A percentile compares a stretch with the other conserved stretches of the same genome.
phyloP scores from a whole-genome alignment of 176 grass and related monocot genomes.

The Avena sativa region DNA sequence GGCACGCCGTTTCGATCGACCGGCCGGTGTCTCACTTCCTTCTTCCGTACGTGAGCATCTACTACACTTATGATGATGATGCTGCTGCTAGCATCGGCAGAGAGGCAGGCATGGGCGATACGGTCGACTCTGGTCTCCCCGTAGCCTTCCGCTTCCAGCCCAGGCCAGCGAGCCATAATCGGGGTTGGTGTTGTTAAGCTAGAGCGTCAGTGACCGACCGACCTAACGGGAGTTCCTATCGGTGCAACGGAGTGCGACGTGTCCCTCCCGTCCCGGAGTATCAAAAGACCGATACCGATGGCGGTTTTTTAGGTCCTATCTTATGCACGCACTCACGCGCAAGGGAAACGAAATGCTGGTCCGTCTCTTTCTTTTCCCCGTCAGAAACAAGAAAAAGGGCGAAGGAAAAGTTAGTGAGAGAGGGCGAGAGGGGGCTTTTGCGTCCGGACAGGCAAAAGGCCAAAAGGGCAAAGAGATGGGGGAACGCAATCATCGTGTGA shows the following conservation, averaged over 20 bases:
- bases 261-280: too few species aligned
- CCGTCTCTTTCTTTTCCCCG: neutral
- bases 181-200: too few species aligned
- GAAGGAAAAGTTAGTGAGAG: neutral
- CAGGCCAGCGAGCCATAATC: too few species aligned
- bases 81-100: neutral
- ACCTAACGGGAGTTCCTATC: too few species aligned
- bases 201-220: too few species aligned
- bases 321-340: neutral
- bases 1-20: neutral
- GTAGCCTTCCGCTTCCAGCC: conserved; percentile 20
- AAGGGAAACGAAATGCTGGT: neutral
- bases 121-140: neutral
- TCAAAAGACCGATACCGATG: too few species aligned
- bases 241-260: too few species aligned
- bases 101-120: neutral
- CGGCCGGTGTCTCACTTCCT: neutral
- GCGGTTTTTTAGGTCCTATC: too few species aligned
- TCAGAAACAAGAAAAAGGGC: neutral
- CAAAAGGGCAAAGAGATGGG: neutral
- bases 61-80: neutral
- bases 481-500: conserved; percentile 39
- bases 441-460: conserved; percentile 1
- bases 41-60: neutral
- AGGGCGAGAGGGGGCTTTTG: neutral